Evolutionary conservation across 2,329 filamentous ascomycete species (phyloP).

Genomic region (Arthrocladium fulminans): DNA sequence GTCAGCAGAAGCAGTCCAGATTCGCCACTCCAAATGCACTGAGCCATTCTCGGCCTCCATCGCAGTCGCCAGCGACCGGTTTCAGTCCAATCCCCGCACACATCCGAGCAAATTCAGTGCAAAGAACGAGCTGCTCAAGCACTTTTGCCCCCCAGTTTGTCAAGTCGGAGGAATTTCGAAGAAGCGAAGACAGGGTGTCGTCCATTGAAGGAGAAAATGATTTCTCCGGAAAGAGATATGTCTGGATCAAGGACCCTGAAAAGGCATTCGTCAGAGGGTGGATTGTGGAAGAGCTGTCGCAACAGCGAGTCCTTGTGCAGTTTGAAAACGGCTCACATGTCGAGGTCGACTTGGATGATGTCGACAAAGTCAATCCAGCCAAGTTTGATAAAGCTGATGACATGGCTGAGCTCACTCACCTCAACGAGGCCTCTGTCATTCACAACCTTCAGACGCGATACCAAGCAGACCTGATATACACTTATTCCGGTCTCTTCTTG

Average conservation of each 20-base stretch:
- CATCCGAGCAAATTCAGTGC: slow-evolving; percentile 45
- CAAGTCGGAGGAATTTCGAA: slow-evolving; percentile 68
- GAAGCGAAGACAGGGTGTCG: slow-evolving; percentile 45
- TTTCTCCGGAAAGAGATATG: slow-evolving; percentile 96
- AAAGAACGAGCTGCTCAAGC: slow-evolving; percentile 51
- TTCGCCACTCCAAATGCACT: slow-evolving; percentile 45
- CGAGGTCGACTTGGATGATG: slow-evolving; percentile 73
- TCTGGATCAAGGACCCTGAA: slow-evolving; percentile 86
- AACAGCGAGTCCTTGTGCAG: slow-evolving; percentile 68
- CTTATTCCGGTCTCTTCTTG: slow-evolving; percentile 92
- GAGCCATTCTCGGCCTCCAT: slow-evolving; percentile 60
- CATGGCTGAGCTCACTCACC: slow-evolving; percentile 95
- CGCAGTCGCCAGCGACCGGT: slow-evolving; percentile 50
- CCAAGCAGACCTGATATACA: slow-evolving; percentile 91
- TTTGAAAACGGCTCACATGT: slow-evolving; percentile 90
- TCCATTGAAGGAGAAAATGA: slow-evolving; percentile 96
- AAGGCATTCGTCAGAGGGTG: slow-evolving; percentile 86
- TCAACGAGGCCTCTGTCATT: slow-evolving; percentile 96
- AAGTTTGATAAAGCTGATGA: slow-evolving; percentile 99
- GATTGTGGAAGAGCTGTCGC: slow-evolving; percentile 71
- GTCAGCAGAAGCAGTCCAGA: slow-evolving; percentile 66
- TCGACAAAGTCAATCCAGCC: slow-evolving; percentile 98
- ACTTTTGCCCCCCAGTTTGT: slow-evolving; percentile 98
- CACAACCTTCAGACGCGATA: slow-evolving; percentile 95
- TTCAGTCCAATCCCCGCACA: slow-evolving; percentile 34